Conservation (phyloP, 768 basidiomycete genomes). For the Lentinula aciculospora region DNA sequence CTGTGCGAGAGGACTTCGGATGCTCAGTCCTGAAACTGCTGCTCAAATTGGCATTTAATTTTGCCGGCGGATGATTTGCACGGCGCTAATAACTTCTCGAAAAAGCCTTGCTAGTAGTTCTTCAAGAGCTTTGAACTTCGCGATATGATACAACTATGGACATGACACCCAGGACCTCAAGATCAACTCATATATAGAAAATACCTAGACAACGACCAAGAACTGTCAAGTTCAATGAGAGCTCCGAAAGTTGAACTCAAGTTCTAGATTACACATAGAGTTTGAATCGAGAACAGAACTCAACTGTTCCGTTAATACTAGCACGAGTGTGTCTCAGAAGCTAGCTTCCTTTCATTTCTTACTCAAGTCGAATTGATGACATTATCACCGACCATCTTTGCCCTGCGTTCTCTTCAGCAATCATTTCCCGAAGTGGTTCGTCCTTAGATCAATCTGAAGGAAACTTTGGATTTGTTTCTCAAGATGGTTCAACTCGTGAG, state of each 20-base stretch:
- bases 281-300: background rate
- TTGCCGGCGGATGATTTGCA: background rate
- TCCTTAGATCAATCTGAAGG: background rate
- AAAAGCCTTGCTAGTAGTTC: no score
- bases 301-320: background rate
- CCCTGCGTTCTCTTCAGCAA: background rate
- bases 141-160: no score
- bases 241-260: no score
- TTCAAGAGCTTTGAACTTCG: no score
- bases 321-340: background rate
- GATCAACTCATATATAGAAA: background rate
- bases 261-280: no score
- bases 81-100: background rate
- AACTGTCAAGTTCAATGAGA: no score
- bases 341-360: background rate
- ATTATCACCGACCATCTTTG: background rate
- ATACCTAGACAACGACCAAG: background rate
- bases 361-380: background rate
- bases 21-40: background rate
- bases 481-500: background rate
- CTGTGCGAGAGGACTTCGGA: background rate
- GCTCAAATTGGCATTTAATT: background rate
- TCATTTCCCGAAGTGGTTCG: no score
- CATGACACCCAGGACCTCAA: no score
- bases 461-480: background rate